Conservation (phyloP, 352 stramenopile species). For the Phytophthora aleatoria region DNA sequence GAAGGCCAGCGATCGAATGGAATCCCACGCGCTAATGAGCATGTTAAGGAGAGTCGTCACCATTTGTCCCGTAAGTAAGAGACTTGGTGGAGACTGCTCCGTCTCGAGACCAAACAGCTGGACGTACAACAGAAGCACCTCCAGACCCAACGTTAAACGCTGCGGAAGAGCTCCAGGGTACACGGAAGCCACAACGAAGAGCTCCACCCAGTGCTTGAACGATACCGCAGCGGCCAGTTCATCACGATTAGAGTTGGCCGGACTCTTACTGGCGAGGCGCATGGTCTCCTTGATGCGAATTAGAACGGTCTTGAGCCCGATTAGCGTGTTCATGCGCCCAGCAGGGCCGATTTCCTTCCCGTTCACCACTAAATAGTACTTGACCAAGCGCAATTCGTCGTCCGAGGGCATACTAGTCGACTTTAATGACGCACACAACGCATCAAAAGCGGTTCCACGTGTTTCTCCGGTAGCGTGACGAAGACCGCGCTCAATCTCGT, state of each 20-base stretch:
- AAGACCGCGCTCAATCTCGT: constrained; percentile 63
- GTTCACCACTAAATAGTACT: constrained; percentile 72
- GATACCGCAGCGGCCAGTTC: constrained; percentile 43
- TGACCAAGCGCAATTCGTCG: constrained; percentile 61
- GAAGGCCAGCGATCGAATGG: constrained; percentile 70
- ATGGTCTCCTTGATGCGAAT: constrained; percentile 75
- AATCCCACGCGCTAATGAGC: constrained; percentile 82
- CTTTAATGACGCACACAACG: constrained; percentile 78
- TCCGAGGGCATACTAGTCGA: constrained; percentile 71
- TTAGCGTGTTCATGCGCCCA: constrained; percentile 73
- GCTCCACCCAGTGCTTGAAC: constrained; percentile 74
- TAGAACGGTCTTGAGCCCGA: constrained; percentile 77
- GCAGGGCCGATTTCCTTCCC: constrained; percentile 74
- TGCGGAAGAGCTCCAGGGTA: constrained; percentile 71
- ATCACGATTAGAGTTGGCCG: constrained; percentile 20
- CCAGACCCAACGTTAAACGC: constrained; percentile 71
- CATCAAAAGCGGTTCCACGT: constrained; percentile 76
- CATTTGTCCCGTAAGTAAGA: constrained; percentile 65
- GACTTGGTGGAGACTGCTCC: constrained; percentile 18
- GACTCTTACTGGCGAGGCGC: constrained; percentile 52
- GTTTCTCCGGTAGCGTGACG: constrained; percentile 61
- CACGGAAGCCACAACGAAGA: constrained; percentile 67
- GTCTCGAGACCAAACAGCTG: constrained; percentile 67
- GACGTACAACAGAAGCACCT: constrained; percentile 71
- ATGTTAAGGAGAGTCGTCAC: constrained; percentile 77